Evolutionary conservation across 768 basidiomycete genomes (phyloP).

Genomic region (Phylloporus arenicola): DNA sequence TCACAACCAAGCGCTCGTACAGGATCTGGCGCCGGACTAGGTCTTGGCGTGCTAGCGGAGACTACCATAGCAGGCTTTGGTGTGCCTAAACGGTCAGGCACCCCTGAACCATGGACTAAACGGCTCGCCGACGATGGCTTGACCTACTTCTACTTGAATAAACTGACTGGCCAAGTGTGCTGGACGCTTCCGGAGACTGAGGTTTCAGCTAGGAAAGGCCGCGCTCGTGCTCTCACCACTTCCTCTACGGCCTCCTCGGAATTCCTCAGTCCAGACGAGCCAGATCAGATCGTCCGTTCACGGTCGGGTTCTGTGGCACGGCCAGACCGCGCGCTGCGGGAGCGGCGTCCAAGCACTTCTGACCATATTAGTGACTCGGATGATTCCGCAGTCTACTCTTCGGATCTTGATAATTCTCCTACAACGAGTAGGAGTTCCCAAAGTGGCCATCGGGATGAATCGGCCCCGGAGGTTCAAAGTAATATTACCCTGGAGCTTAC

Average conservation of each 20-base stretch:
- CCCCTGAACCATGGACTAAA: conserved; percentile 80
- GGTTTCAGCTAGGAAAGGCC: conserved; percentile 24
- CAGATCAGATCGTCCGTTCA: conserved; percentile 21
- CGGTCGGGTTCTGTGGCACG: conserved; percentile 34
- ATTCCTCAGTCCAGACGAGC: conserved; percentile 19
- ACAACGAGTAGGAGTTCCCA: conserved; percentile 30
- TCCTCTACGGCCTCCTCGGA: conserved; percentile 33
- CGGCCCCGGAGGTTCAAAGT: conserved; percentile 13
- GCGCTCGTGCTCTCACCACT: conserved; percentile 30
- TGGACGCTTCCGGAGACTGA: conserved; percentile 61
- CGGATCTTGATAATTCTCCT: conserved; percentile 29
- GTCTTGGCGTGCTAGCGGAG: conserved; percentile 36
- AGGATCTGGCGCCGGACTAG: conserved; percentile 49
- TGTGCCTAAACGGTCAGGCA: conserved; percentile 49
- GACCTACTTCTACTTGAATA: conserved; percentile 78
- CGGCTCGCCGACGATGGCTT: conserved; percentile 77
- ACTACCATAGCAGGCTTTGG: conserved; percentile 53
- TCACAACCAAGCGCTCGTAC: conserved; percentile 54
- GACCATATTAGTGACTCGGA: conserved; percentile 69
- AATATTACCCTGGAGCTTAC: conserved; percentile 44
- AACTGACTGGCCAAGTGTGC: conserved; percentile 55
- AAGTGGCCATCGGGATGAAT: conserved; percentile 19
- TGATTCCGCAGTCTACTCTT: conserved; percentile 54
- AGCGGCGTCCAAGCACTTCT: conserved; percentile 27
- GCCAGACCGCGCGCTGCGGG: conserved; percentile 21